phyloP scores from a whole-genome alignment of 2,329 filamentous ascomycete genomes.

The Graphilbum sp. region DNA sequence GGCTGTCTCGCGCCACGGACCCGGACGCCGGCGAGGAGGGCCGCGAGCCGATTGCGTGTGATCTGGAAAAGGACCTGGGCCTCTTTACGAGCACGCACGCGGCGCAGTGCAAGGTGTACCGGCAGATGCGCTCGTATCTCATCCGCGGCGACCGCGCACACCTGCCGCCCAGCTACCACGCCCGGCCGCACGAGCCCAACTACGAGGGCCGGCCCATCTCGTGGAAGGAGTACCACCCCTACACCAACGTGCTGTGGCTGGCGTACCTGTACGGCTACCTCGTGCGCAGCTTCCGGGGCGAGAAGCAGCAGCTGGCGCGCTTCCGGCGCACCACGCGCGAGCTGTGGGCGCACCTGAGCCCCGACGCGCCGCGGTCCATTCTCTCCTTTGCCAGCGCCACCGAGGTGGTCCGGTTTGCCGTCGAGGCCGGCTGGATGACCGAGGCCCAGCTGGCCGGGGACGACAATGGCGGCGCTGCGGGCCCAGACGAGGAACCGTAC shows the following conservation, averaged over 20 bases:
- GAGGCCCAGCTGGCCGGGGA: constrained; percentile 31
- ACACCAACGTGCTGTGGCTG: constrained; percentile 50
- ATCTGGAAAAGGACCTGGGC: constrained; percentile 42
- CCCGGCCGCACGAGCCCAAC: constrained; percentile 27
- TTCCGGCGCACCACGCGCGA: constrained; percentile 35
- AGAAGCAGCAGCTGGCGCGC: constrained; percentile 24
- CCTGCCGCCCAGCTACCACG: constrained; percentile 29
- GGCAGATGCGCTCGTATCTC: constrained; percentile 43
- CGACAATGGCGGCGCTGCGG: not conserved
- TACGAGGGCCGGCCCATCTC: constrained; percentile 29
- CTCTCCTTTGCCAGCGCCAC: constrained; percentile 38
- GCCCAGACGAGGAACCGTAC: no score
- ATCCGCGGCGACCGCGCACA: constrained; percentile 33
- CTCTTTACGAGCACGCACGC: constrained; percentile 45
- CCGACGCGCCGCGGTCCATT: constrained; percentile 27
- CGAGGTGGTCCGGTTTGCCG: constrained; percentile 38
- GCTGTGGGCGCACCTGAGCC: constrained; percentile 36
- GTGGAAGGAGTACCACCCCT: constrained; percentile 39
- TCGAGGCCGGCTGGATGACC: constrained; percentile 40
- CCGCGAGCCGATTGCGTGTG: constrained; percentile 29
- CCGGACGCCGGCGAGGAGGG: constrained; percentile 16
- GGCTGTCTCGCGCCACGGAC: constrained; percentile 36
- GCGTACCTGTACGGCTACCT: constrained; percentile 44
- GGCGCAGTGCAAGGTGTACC: constrained; percentile 43
- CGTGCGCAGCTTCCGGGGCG: constrained; percentile 27